Base-by-base conservation (phyloP, 192 early-diverging fungal species). In the Paraglomus occultum region DNA sequence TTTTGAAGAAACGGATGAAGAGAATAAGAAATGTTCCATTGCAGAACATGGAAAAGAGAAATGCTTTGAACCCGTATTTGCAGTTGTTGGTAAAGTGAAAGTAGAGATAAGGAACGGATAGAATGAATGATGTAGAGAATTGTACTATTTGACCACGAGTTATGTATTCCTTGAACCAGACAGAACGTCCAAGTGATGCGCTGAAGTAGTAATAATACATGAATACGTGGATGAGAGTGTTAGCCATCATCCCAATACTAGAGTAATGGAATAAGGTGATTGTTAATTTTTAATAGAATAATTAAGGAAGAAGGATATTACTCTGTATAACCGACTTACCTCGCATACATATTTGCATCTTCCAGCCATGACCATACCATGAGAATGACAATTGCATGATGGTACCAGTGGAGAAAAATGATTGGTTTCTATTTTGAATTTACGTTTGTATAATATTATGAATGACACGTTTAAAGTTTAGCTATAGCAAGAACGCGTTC, bases 151-250 rank as follows among this genome's bases (percentile, higher is more conserved):
- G 82, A 39, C 64, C 75, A 1, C 73, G 52, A 11, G 80, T 82
- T 46, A 82, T 49, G 59, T 82, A 82, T 73, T 80, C 69, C 80
- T 83, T 83, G 72, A 80, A 83, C 79, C 79, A 83, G 4, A 83
- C 77, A 0, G 55, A 67, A 49, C 66, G 54, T n/a, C 82, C 82
- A 10, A 83, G 50, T 2, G 57, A 75, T 22, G 78, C 54, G 1
- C 53, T 66, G 71, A 72, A 83, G 67, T 83, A 83, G 48, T 83
- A 83, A 50, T 76, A 83, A 57, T 83, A 83, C 82, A 83, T 83
- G 47, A 83, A 79, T 11, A 83, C 73, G 65, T 83, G 82, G 5
- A 83, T 61, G 8, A 78, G 49, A 8, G 80, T 80, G 46, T 83
- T 83, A 44, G 74, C 70, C 20, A 83, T 76, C 72, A 80, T 74